These are phyloP conservation scores for Chlorophyllum brunneum DNA, from an alignment of 768 basidiomycete genomes.

Conservation along the genomic window DNA sequence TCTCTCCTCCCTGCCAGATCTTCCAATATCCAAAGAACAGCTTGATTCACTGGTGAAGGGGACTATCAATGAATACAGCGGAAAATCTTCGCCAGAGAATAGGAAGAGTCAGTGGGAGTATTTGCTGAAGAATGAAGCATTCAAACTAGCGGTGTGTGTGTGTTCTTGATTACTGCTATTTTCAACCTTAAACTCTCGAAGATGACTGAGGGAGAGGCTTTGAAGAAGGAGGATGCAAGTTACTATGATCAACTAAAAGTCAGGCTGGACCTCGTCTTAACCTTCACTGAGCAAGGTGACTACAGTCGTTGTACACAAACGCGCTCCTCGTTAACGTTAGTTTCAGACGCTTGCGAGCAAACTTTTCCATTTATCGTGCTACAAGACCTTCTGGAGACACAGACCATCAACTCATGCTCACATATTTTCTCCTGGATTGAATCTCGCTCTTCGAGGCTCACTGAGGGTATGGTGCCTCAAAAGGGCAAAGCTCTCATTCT, in stretches of 20 bases:
- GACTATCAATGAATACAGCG: slow-evolving; percentile 38
- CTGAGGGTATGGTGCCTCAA: slow-evolving; percentile 75
- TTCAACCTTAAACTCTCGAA: slow-evolving; percentile 21
- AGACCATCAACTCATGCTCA: slow-evolving; percentile 82
- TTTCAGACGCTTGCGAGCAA: slow-evolving; percentile 71
- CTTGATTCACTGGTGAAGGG: slow-evolving; percentile 49
- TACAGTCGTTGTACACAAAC: slow-evolving; percentile 4
- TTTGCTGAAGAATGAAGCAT: slow-evolving; percentile 65
- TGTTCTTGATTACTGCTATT: background rate
- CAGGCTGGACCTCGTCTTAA: slow-evolving; percentile 68
- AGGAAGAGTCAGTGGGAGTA: slow-evolving; percentile 75
- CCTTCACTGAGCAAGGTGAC: slow-evolving; percentile 73
- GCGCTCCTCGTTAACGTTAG: background rate
- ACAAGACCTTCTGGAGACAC: slow-evolving; percentile 80
- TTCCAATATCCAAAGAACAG: slow-evolving; percentile 41
- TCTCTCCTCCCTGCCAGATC: slow-evolving; percentile 47
- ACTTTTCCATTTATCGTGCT: slow-evolving; percentile 70
- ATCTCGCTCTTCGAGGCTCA: slow-evolving; percentile 61
- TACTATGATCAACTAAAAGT: slow-evolving; percentile 63
- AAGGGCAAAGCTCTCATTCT: slow-evolving; percentile 87
- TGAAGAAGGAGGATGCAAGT: slow-evolving; percentile 43
- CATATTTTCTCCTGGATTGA: slow-evolving; percentile 90
- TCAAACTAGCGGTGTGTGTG: slow-evolving; percentile 61
- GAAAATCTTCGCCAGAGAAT: slow-evolving; percentile 49
- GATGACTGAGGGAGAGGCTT: slow-evolving; percentile 65